These are phyloP conservation scores for Ceratocystis cacaofunesta DNA, from an alignment of 2,329 filamentous ascomycete species.

Conservation along the genomic window DNA sequence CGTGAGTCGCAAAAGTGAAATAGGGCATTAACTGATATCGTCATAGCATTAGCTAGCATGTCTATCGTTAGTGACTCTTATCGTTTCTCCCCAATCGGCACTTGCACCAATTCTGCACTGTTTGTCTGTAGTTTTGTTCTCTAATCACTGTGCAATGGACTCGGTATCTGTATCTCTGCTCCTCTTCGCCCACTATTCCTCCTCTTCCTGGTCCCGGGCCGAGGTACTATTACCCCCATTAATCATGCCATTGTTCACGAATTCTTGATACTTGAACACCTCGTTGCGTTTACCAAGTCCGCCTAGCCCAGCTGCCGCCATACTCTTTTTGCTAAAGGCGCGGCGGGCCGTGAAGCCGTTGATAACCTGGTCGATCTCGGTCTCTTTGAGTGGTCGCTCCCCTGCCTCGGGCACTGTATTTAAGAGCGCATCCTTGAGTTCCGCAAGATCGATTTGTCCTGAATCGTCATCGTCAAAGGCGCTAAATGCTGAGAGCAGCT, in stretches of 20 bases:
- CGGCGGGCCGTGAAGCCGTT: constrained; percentile 70
- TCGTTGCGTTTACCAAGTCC: constrained; percentile 54
- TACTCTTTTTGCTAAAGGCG: constrained; percentile 54
- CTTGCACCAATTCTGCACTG: too few species aligned
- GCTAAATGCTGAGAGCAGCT: constrained; percentile 78
- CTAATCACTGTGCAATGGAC: too few species aligned
- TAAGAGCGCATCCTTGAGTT: constrained; percentile 69
- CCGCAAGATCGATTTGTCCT: constrained; percentile 72
- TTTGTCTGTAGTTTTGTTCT: too few species aligned
- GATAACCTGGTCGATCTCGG: constrained; percentile 77
- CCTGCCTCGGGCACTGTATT: constrained; percentile 68
- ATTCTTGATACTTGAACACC: constrained; percentile 88
- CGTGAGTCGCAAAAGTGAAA: too few species aligned
- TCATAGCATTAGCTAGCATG: too few species aligned
- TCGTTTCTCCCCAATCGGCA: too few species aligned
- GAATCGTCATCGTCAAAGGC: constrained; percentile 94
- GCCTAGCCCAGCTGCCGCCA: constrained; percentile 13
- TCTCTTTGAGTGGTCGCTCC: constrained; percentile 45
- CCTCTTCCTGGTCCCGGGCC: constrained; percentile 12
- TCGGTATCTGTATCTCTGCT: not conserved
- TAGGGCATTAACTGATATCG: too few species aligned
- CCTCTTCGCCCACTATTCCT: constrained; percentile 3
- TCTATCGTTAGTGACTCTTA: too few species aligned
- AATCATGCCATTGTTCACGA: constrained; percentile 57
- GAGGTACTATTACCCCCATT: constrained; percentile 5